A percentile compares a stretch with the other conserved stretches of the same genome.
phyloP scores from a whole-genome alignment of 2,329 filamentous ascomycete species.

The Pseudogymnoascus sp. region DNA sequence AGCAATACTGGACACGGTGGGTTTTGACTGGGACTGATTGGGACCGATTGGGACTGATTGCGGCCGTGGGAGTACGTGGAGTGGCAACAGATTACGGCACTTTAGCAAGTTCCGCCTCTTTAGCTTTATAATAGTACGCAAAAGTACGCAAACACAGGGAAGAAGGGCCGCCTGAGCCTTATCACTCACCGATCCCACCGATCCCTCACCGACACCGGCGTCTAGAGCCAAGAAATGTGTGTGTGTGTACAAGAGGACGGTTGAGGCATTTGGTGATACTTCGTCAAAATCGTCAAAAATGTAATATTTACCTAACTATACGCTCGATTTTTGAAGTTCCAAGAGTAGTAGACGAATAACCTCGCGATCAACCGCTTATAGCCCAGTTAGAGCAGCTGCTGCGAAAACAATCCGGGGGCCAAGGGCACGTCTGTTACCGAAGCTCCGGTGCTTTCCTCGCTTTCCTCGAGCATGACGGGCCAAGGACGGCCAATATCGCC shows the following conservation, averaged over 20 bases:
- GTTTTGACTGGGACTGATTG: constrained; percentile 7
- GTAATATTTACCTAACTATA: constrained; percentile 2
- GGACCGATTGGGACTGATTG: background rate
- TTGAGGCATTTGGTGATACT: background rate
- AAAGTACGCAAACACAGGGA: background rate
- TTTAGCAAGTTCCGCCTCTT: background rate
- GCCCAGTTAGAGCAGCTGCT: background rate
- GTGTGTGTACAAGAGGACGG: background rate
- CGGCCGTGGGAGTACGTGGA: background rate
- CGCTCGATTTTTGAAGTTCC: background rate
- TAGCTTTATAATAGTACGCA: background rate
- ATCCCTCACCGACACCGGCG: constrained; percentile 5
- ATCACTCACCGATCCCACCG: background rate
- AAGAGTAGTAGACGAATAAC: background rate
- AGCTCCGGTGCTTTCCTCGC: constrained; percentile 4
- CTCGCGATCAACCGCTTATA: constrained; percentile 6
- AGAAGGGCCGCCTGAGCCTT: constrained; percentile 6
- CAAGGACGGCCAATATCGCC: background rate
- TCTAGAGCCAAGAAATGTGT: background rate
- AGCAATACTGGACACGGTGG: background rate
- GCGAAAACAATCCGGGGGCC: constrained; percentile 2
- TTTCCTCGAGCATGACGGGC: background rate
- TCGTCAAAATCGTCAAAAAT: background rate
- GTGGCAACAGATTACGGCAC: constrained; percentile 3
- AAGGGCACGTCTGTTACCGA: background rate